Percentiles rank a stretch among this genome's conserved stretches.
Conservation (phyloP, 1,139 yeast genomes). For the Saccharomyces hybrid region DNA sequence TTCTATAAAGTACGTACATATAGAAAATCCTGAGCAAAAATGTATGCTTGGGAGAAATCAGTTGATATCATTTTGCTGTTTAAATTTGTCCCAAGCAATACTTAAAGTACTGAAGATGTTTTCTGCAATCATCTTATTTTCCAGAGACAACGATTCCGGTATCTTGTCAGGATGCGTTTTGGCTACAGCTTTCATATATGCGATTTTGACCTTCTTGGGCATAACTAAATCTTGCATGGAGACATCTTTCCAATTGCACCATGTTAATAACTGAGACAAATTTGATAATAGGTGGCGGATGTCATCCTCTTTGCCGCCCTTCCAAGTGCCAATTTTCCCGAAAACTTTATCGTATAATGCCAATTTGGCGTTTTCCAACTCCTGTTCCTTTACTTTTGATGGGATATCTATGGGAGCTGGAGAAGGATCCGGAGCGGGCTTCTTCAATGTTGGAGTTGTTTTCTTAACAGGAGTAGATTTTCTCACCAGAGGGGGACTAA, state of each 20-base stretch:
- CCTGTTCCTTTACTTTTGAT: constrained; percentile 24
- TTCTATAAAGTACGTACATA: neutral
- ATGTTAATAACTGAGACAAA: constrained; percentile 56
- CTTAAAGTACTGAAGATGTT: constrained; percentile 77
- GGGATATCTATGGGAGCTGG: constrained; percentile 3
- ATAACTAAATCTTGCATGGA: constrained; percentile 69
- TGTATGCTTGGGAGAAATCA: constrained; percentile 9
- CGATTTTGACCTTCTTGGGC: constrained; percentile 83
- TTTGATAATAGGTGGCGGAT: constrained; percentile 66
- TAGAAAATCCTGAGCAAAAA: neutral
- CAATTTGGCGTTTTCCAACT: constrained; percentile 49
- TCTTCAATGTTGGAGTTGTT: neutral
- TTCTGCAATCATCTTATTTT: constrained; percentile 77
- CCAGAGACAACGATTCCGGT: constrained; percentile 44
- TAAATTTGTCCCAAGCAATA: constrained; percentile 87
- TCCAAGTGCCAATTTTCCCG: constrained; percentile 53
- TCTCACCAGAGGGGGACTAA: constrained; percentile 40
- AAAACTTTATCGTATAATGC: constrained; percentile 56
- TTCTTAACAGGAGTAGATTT: constrained; percentile 17
- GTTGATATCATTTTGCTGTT: constrained; percentile 44
- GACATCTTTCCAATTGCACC: constrained; percentile 58
- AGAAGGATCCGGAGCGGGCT: neutral
- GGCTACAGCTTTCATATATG: constrained; percentile 88
- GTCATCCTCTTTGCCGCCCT: constrained; percentile 66
- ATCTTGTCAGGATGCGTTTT: constrained; percentile 93